phyloP scores from a whole-genome alignment of 106 monocot genomes.

The Dioscorea alata region DNA sequence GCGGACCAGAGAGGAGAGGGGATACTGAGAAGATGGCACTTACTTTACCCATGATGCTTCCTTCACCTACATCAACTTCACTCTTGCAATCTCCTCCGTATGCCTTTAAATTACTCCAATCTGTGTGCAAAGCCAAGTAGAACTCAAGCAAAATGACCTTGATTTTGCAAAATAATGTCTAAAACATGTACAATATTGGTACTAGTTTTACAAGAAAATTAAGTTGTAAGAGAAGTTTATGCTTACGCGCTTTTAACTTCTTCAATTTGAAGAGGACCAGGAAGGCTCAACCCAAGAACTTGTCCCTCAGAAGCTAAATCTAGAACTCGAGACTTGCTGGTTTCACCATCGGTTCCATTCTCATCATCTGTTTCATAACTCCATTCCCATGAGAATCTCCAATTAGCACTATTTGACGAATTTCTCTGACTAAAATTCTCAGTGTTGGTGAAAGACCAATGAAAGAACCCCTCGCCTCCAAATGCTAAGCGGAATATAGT shows the following conservation, averaged over 20 bases:
- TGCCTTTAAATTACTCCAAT: too few relatives aligned
- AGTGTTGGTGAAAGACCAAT: constrained; percentile 50
- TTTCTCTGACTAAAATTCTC: constrained; percentile 26
- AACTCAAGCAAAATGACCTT: too few relatives aligned
- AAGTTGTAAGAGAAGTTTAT: too few relatives aligned
- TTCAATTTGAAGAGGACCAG: constrained; percentile 58
- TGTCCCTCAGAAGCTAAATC: constrained; percentile 32
- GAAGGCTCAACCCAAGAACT: constrained; percentile 48
- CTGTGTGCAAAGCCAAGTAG: too few relatives aligned
- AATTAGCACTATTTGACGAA: constrained; percentile 21
- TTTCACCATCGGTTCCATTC: constrained; percentile 43
- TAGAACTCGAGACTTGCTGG: constrained; percentile 13
- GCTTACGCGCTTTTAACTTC: constrained; percentile 74
- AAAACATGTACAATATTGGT: too few relatives aligned
- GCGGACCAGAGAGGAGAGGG: constrained; percentile 8
- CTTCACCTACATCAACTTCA: too few relatives aligned
- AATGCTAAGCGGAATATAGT: constrained; percentile 59
- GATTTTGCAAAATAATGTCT: too few relatives aligned
- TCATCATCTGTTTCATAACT: constrained; percentile 51
- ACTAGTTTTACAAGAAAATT: too few relatives aligned
- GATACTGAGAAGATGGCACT: not conserved
- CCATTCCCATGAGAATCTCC: constrained; percentile 34
- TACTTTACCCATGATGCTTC: too few relatives aligned
- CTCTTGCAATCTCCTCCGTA: too few relatives aligned
- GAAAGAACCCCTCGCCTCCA: constrained; percentile 27